Percentiles rank a stretch among this genome's conserved stretches.
These are phyloP conservation scores for Aspergillus taichungensis DNA, from an alignment of 495 filamentous ascomycete genomes.

Conservation along the genomic window DNA sequence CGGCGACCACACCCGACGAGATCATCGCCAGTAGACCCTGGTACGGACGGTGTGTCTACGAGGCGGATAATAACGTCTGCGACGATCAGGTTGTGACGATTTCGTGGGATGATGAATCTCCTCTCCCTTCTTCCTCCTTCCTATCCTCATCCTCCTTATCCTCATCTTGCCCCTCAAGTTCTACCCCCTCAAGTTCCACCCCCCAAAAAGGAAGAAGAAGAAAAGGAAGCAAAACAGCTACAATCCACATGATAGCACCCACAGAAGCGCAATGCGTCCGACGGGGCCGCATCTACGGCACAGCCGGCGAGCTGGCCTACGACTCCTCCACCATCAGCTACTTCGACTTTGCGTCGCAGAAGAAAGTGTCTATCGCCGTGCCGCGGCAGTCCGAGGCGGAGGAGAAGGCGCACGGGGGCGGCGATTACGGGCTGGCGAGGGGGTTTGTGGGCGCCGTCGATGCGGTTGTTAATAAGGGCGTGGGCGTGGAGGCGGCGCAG, in stretches of 20 bases:
- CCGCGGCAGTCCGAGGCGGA: slow-evolving; percentile 30
- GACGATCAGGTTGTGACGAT: slow-evolving; percentile 88
- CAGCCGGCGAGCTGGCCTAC: slow-evolving; percentile 74
- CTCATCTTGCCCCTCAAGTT: neutral
- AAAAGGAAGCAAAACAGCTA: slow-evolving; percentile 61
- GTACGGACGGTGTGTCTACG: slow-evolving; percentile 93
- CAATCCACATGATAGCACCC: slow-evolving; percentile 88
- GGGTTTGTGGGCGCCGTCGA: slow-evolving; percentile 77
- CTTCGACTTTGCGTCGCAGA: slow-evolving; percentile 28
- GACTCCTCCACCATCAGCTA: slow-evolving; percentile 39
- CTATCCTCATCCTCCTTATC: too few species aligned
- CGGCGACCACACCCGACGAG: slow-evolving; percentile 26
- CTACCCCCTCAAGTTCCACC: neutral
- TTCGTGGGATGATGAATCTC: slow-evolving; percentile 53
- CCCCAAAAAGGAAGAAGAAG: slow-evolving; percentile 21
- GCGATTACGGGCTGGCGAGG: slow-evolving; percentile 70
- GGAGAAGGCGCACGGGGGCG: slow-evolving; percentile 63
- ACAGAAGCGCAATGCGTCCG: slow-evolving; percentile 81
- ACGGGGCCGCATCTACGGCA: slow-evolving; percentile 75
- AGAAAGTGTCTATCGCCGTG: slow-evolving; percentile 18
- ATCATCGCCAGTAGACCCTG: slow-evolving; percentile 58
- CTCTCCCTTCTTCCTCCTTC: neutral
- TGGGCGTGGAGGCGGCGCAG: slow-evolving; percentile 67
- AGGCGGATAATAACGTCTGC: slow-evolving; percentile 78
- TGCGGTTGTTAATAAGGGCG: slow-evolving; percentile 61